Conservation (phyloP, 73 alveolate genomes). For the Paramecium sexaurelia region DNA sequence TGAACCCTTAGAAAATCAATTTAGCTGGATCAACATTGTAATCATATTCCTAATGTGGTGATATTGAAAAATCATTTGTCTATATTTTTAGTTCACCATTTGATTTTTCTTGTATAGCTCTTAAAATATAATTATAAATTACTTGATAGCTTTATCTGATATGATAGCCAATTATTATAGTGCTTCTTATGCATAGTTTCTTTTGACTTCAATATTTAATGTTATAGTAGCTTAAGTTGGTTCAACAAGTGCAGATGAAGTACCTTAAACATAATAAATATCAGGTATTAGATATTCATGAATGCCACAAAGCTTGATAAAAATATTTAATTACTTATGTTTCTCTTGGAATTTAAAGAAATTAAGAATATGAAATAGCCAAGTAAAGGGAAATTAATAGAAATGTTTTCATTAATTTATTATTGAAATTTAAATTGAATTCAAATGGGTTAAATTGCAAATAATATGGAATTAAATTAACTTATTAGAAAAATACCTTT, state of each 20-base stretch:
- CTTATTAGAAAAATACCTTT: no score
- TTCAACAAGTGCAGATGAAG: background rate
- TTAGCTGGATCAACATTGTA: background rate
- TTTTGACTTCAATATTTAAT: background rate
- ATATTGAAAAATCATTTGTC: background rate
- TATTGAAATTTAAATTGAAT: background rate
- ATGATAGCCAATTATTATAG: background rate
- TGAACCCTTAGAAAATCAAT: background rate
- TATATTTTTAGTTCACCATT: background rate
- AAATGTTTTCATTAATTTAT: background rate
- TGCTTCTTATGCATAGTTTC: background rate
- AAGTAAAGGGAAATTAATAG: background rate
- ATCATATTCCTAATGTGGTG: background rate
- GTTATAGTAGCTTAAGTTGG: background rate
- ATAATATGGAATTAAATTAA: background rate
- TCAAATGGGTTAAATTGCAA: background rate
- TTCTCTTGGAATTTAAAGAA: background rate
- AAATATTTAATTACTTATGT: background rate
- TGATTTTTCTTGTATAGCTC: background rate
- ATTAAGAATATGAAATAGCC: background rate
- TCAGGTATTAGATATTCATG: background rate
- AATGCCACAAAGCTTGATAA: background rate
- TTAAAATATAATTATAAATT: background rate
- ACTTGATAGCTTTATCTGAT: background rate
- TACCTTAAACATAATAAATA: background rate